Evolutionary conservation across 2,329 filamentous ascomycete species (phyloP).

Genomic region (Pseudogymnoascus sp.): DNA sequence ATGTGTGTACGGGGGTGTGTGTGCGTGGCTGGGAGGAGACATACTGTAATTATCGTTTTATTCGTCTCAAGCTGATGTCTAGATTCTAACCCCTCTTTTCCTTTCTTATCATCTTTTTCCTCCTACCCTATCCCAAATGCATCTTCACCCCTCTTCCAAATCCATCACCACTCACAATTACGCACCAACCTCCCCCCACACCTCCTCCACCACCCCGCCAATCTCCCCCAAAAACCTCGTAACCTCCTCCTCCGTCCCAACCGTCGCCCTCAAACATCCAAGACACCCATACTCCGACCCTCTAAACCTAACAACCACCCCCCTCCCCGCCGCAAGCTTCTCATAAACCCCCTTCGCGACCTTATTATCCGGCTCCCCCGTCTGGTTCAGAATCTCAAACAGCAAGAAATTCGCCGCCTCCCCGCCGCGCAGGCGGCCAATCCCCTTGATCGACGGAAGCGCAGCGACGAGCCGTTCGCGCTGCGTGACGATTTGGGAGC

Average conservation of each 20-base stretch:
- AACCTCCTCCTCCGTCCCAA: constrained; percentile 84
- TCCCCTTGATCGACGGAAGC: constrained; percentile 64
- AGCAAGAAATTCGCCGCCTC: constrained; percentile 80
- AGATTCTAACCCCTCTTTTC: neutral
- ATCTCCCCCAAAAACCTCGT: constrained; percentile 68
- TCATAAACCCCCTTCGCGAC: constrained; percentile 76
- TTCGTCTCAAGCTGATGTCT: neutral
- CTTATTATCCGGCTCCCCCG: constrained; percentile 69
- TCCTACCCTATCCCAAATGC: neutral
- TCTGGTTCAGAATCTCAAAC: constrained; percentile 71
- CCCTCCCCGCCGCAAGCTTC: constrained; percentile 70
- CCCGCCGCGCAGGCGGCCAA: constrained; percentile 76
- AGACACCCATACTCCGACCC: constrained; percentile 86
- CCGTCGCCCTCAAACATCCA: constrained; percentile 83
- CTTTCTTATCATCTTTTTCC: neutral
- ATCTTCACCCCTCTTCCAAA: neutral
- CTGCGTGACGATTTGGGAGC: constrained; percentile 63
- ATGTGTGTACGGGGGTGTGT: too few relatives aligned
- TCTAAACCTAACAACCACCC: constrained; percentile 88
- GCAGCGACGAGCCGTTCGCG: constrained; percentile 66
- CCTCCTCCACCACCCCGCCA: constrained; percentile 26
- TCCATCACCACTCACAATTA: neutral
- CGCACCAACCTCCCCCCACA: constrained; percentile 13
- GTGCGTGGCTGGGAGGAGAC: too few relatives aligned
- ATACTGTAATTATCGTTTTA: neutral